phyloP scores from a whole-genome alignment of 73 alveolate species.

The Paramecium sonneborni region DNA sequence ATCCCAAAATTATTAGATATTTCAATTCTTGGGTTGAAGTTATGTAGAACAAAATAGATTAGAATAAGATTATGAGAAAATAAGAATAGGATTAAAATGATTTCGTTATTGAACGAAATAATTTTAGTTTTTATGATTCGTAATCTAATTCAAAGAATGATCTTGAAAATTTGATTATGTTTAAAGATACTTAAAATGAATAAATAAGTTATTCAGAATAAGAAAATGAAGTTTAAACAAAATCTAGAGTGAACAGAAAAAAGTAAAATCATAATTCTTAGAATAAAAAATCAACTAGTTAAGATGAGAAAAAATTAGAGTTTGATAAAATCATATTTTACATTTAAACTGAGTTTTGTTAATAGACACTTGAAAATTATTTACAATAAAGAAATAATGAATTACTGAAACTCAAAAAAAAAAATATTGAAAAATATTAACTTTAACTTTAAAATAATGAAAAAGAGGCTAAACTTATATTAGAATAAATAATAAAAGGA shows the following conservation, averaged over 20 bases:
- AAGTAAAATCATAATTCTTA: not conserved
- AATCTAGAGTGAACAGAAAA: not conserved
- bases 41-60: constrained; percentile 11
- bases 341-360: constrained; percentile 58
- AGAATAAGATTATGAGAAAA: not conserved
- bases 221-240: not conserved
- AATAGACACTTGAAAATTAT: constrained; percentile 51
- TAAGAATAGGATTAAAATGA: constrained; percentile 46
- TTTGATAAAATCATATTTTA: constrained; percentile 57
- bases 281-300: constrained; percentile 29
- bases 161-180: not conserved
- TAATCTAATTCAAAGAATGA: not conserved
- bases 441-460: not conserved
- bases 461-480: constrained; percentile 41
- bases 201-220: constrained; percentile 32
- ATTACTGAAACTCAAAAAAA: not conserved
- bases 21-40: constrained; percentile 67
- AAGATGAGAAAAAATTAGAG: constrained; percentile 35
- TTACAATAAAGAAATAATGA: constrained; percentile 32
- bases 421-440: constrained; percentile 32
- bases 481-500: constrained; percentile 53
- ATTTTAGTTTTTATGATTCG: not conserved
- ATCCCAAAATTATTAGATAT: constrained; percentile 64
- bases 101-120: not conserved
- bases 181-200: constrained; percentile 1